These are phyloP conservation scores for Obba rivulosa DNA, from an alignment of 768 basidiomycete species.

Conservation along the genomic window DNA sequence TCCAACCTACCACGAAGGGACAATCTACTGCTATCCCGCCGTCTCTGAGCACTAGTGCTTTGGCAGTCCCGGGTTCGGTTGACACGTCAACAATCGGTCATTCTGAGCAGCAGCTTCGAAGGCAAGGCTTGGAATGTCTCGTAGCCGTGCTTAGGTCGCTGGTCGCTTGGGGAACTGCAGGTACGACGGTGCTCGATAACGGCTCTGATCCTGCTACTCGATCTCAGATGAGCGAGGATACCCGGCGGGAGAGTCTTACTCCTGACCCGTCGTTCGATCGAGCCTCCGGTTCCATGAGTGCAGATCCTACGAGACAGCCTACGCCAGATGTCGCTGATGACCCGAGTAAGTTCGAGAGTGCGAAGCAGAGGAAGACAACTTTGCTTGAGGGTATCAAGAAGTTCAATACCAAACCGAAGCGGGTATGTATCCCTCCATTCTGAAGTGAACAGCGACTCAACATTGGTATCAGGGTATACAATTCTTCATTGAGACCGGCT, in stretches of 20 bases:
- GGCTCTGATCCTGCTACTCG: slow-evolving; percentile 41
- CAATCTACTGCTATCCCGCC: slow-evolving; percentile 45
- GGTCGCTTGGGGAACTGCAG: slow-evolving; percentile 80
- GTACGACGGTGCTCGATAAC: slow-evolving; percentile 29
- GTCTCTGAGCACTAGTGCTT: slow-evolving; percentile 59
- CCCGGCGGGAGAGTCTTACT: slow-evolving; percentile 41
- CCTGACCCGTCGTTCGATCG: slow-evolving; percentile 55
- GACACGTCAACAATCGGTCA: slow-evolving; percentile 64
- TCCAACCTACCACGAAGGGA: slow-evolving; percentile 45
- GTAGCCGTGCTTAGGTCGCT: slow-evolving; percentile 85
- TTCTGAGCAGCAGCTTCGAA: slow-evolving; percentile 78
- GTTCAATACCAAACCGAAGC: slow-evolving; percentile 99
- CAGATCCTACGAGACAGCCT: slow-evolving; percentile 54
- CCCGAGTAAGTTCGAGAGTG: slow-evolving; percentile 88
- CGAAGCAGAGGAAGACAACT: slow-evolving; percentile 94
- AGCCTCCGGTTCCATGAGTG: slow-evolving; percentile 34
- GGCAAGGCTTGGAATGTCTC: slow-evolving; percentile 94
- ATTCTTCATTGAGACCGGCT: slow-evolving; percentile 84
- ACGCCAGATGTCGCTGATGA: slow-evolving; percentile 87
- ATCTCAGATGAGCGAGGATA: slow-evolving; percentile 50
- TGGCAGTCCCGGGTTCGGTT: slow-evolving; percentile 60
- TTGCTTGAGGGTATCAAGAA: slow-evolving; percentile 93
- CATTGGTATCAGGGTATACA: slow-evolving; percentile 72
- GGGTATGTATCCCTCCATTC: slow-evolving; percentile 41
- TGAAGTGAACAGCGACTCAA: not conserved